These are phyloP conservation scores for Euphrasia arctica DNA, from an alignment of 305 asterid species.

Conservation along the genomic window DNA sequence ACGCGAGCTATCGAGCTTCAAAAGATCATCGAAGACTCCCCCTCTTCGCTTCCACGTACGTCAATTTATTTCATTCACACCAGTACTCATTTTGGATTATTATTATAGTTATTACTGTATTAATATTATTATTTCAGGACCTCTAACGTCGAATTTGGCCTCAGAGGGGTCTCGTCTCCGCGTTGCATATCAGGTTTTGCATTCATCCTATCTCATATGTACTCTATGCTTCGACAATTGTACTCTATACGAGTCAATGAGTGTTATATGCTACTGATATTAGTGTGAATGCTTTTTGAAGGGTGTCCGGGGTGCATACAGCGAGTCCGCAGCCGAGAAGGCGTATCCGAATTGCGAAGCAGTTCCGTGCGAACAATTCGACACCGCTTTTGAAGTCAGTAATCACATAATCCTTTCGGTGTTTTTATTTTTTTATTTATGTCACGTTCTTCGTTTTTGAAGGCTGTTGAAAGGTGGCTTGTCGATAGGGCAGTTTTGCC, in stretches of 20 bases:
- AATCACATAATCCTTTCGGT: no score
- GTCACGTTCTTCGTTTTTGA: slow-evolving; percentile 21
- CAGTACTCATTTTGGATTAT: neutral
- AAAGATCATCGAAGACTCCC: slow-evolving; percentile 49
- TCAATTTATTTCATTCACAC: neutral
- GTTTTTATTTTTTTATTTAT: no score
- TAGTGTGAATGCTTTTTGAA: no score
- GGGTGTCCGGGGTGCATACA: slow-evolving; percentile 64
- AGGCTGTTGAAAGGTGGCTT: slow-evolving; percentile 96
- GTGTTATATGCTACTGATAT: no score
- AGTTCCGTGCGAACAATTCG: slow-evolving; percentile 53
- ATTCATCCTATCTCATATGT: slow-evolving; percentile 8
- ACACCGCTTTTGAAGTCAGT: no score
- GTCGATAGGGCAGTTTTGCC: slow-evolving; percentile 98
- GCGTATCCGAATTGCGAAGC: slow-evolving; percentile 97
- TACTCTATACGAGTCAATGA: neutral
- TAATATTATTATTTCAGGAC: slow-evolving; percentile 48
- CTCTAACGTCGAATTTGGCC: slow-evolving; percentile 72
- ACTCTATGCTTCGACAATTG: slow-evolving; percentile 18
- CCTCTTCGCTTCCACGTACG: slow-evolving; percentile 68
- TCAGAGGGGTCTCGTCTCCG: slow-evolving; percentile 83
- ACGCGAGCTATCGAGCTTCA: slow-evolving; percentile 53
- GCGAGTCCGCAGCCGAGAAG: slow-evolving; percentile 98
- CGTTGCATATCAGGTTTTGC: slow-evolving; percentile 93
- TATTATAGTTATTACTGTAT: no score